A percentile compares a stretch with the other conserved stretches of the same genome.
These are phyloP conservation scores for Lonicera japonica DNA, from an alignment of 129 eudicot species.

Conservation along the genomic window DNA sequence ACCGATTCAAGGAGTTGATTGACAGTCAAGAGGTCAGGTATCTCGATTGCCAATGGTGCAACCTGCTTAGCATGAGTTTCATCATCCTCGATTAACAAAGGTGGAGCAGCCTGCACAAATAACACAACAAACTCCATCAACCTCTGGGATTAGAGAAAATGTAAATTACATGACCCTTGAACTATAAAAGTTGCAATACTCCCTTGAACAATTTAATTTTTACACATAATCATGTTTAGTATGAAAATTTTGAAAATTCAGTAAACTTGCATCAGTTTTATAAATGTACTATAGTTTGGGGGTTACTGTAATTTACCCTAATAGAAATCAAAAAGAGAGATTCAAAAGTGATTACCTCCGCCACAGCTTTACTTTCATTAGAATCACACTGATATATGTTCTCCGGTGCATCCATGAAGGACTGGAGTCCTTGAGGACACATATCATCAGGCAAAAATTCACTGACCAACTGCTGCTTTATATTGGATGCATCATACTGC, in stretches of 20 bases:
- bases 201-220: no score
- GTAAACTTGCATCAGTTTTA: no score
- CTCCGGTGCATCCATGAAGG: constrained; percentile 25
- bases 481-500: constrained; percentile 54
- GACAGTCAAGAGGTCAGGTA: constrained; percentile 55
- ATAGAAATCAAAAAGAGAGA: neutral
- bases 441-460: constrained; percentile 77
- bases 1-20: constrained; percentile 87
- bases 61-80: constrained; percentile 22
- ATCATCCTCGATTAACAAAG: constrained; percentile 55
- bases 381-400: constrained; percentile 9
- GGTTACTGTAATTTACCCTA: no score
- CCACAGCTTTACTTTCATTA: constrained; percentile 25
- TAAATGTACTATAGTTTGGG: no score
- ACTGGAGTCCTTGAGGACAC: constrained; percentile 43
- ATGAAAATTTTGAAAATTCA: no score
- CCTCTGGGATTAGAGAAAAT: neutral
- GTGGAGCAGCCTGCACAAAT: constrained; percentile 42
- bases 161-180: no score
- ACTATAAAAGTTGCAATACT: no score
- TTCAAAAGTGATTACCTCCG: constrained; percentile 40
- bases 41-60: constrained; percentile 31
- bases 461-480: constrained; percentile 58
- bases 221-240: no score
- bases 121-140: neutral